phyloP scores from a whole-genome alignment of 1,284 basidiomycete genomes.

The Melampsora larici-populina region DNA sequence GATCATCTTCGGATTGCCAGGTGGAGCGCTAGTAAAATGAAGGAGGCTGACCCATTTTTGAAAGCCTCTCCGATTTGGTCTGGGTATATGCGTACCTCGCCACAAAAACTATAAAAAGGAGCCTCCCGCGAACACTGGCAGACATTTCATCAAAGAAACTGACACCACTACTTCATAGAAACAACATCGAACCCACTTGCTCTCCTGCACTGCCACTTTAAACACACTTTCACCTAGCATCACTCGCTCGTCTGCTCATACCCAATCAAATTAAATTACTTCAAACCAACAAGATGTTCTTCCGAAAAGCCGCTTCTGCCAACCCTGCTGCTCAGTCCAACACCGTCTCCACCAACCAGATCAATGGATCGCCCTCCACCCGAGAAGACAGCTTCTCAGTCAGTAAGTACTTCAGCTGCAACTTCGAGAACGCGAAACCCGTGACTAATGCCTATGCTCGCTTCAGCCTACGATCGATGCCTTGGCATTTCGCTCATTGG shows the following conservation, averaged over 20 bases:
- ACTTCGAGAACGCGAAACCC: neutral
- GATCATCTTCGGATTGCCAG: no score
- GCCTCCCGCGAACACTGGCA: neutral
- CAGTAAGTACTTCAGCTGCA: neutral
- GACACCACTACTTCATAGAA: neutral
- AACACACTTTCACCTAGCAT: neutral
- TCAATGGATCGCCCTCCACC: neutral
- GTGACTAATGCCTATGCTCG: neutral
- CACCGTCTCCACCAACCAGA: neutral
- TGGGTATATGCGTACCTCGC: neutral
- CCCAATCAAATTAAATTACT: neutral
- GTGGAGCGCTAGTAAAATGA: no score
- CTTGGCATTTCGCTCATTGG: conserved; percentile 2
- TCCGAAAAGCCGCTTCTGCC: neutral
- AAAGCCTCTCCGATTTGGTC: no score
- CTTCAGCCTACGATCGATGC: neutral
- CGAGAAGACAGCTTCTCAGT: conserved; percentile 1
- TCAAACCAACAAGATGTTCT: neutral
- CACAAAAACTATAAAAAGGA: neutral
- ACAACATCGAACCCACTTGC: neutral
- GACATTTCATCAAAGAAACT: neutral
- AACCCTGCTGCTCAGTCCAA: neutral
- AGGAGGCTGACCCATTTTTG: no score
- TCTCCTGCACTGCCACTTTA: neutral
- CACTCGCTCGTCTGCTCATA: neutral